Evolutionary conservation across 2,329 filamentous ascomycete species (phyloP), one percentile per base, ranked within the genome.

Genomic region (Ascochyta pisi): DNA sequence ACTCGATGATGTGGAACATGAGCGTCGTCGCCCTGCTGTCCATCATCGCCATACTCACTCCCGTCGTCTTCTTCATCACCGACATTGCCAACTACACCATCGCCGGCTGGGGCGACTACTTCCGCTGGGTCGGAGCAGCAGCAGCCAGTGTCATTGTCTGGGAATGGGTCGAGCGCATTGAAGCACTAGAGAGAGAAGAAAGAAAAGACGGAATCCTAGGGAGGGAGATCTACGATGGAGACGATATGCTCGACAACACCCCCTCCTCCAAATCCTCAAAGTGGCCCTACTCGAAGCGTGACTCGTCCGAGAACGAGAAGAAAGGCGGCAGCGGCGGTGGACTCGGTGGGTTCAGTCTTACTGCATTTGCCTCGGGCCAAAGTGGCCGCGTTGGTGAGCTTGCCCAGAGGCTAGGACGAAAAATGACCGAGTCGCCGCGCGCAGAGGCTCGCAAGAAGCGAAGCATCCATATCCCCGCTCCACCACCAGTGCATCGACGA

Each of bases 151-250:
- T 96, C n/a, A 91, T 96, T 22, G 93, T 97, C 2, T 97, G 93
- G 93, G 93, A 97, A 76, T 97, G 93, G 93, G 93, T 97, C 3
- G 93, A 97, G 76, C 85, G 93, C 24, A 97, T 97, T 44, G 93
- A 97, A 74, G 91, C 92, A 0, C 77, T 96, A 58, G 93, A 97
- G 78, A 86, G 93, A 64, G 92, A 96, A 74, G 92, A 96, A 73
- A 92, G 93, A 76, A 96, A 96, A 76, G 92, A 96, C 66, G 93
- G 93, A 0, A 96, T 97, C 51, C 78, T 97, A 1, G 93, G 93
- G 3, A 83, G 93, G 61, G 93, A 97, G 70, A 87, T 97, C 0
- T 96, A 96, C 69, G 93, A 97, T 65, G 93, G 92, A 3, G 93
- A 97, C 67, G 93, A 96, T 71, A 96, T 95, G 88, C 81, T 96